Evolutionary conservation across 2,329 filamentous ascomycete genomes (phyloP).

Genomic region (Ophiostoma piceae): DNA sequence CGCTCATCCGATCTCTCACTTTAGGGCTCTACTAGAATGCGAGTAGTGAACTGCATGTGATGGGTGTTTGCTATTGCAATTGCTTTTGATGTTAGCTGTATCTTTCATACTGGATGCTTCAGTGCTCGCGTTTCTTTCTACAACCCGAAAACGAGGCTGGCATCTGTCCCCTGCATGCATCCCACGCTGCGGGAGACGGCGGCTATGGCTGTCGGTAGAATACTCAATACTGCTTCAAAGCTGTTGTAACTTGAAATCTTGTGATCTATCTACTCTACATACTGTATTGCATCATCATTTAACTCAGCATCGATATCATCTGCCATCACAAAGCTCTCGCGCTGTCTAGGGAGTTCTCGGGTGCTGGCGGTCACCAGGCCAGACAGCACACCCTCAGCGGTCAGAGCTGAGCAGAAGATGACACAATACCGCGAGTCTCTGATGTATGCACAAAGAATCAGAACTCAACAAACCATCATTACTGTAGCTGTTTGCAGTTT

Average conservation of each 20-base stretch:
- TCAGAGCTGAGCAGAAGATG: background rate
- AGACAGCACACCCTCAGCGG: background rate
- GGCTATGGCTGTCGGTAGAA: background rate
- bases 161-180: background rate
- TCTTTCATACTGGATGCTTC: too few relatives aligned
- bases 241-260: too few relatives aligned
- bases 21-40: background rate
- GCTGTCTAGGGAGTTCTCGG: background rate
- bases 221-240: background rate
- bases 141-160: background rate
- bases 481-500: background rate
- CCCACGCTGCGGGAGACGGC: background rate
- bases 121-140: background rate
- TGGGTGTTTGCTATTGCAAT: too few relatives aligned
- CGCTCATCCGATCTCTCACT: constrained; percentile 3
- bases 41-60: background rate
- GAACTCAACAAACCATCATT: too few relatives aligned
- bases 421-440: background rate
- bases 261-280: background rate
- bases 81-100: too few relatives aligned
- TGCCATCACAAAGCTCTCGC: background rate
- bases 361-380: background rate
- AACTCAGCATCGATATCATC: too few relatives aligned
- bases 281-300: background rate
- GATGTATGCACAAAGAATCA: background rate